Evolutionary conservation across 441 rosid genomes (phyloP), one percentile per base, ranked within the genome.

Genomic region (Hypseocharis bilobata): DNA sequence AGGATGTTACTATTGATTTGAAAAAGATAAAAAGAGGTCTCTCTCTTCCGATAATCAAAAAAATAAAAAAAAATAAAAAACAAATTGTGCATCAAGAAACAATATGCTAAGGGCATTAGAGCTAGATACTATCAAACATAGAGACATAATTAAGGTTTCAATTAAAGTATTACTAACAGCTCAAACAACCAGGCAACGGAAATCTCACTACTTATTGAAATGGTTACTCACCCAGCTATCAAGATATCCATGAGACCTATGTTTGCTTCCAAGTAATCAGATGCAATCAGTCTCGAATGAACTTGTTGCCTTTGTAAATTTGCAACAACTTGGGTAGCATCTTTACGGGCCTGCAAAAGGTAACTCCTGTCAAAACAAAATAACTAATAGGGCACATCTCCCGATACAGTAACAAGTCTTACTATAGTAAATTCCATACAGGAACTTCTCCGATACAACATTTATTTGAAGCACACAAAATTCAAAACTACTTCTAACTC

Each of bases 291-390:
- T 62, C 85, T 80, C 0, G 95, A 90, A 0, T 88, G 79, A 70
- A 92, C 96, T 78, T 90, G 98, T 56, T 90, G 97, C 74, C 98
- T 77, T 74, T 92, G 98, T 67, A 92, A 79, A 82, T 87, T 92
- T 17, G 97, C 98, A 68, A 90, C 96, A 65, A 92, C 90, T 80
- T 92, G 97, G 36, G 98, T 92, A 65, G 91, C 96, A 86, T 92
- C 98, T 79, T 88, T 92, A 60, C 92, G 83, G 17, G 98, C 78
- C 98, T 88, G 86, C 77, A 81, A 66, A 70, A 61, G 23, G 23
- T 44, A 23, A 61, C 54, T 23, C 40, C 14, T 59, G 13, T 42
- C 63, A 70, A 25, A 60, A 61, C 63, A 70, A 25, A 60, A 61
- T 67, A 74, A 61, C 56, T 14, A 56, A 58, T 62, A 51, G 54